Percentiles rank a stretch among this genome's conserved stretches.
Conservation (phyloP, 306 rosid species). For the Inga laurina region DNA sequence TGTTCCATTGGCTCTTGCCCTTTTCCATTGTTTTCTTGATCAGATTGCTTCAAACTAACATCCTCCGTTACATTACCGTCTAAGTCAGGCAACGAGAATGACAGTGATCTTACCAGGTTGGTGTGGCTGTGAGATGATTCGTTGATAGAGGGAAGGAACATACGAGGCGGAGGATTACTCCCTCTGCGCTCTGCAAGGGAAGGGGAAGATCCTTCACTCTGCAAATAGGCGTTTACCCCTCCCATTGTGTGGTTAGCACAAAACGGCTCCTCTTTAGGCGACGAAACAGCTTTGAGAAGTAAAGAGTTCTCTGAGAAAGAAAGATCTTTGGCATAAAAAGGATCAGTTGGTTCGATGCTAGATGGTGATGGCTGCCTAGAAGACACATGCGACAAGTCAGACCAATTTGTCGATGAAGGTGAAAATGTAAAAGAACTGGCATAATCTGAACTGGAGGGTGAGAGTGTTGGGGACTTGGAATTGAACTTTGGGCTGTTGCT, state of each 20-base stretch:
- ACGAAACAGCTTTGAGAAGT: constrained; percentile 37
- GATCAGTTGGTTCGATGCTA: constrained; percentile 61
- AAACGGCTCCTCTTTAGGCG: constrained; percentile 48
- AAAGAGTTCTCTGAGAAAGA: constrained; percentile 48
- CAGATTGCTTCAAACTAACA: constrained; percentile 43
- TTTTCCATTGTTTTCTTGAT: constrained; percentile 39
- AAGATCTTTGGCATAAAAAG: constrained; percentile 41
- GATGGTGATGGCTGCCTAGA: constrained; percentile 85
- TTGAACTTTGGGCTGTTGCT: constrained; percentile 51
- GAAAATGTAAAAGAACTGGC: constrained; percentile 79
- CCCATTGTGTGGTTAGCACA: constrained; percentile 37
- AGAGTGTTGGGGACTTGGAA: constrained; percentile 69
- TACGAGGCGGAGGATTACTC: constrained; percentile 79
- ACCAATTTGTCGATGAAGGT: constrained; percentile 88
- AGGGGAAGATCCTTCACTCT: constrained; percentile 46
- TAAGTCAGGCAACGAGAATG: constrained; percentile 57
- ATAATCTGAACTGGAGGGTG: constrained; percentile 82
- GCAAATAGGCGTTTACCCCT: constrained; percentile 32
- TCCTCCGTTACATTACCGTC: constrained; percentile 55
- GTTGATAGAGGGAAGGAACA: constrained; percentile 61
- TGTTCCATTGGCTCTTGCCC: constrained; percentile 42
- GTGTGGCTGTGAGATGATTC: constrained; percentile 53
- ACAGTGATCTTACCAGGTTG: constrained; percentile 57
- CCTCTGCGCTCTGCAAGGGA: constrained; percentile 96
- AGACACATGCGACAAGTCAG: constrained; percentile 70